These are phyloP conservation scores for Albugo candida DNA, from an alignment of 352 stramenopile genomes.

Conservation along the genomic window DNA sequence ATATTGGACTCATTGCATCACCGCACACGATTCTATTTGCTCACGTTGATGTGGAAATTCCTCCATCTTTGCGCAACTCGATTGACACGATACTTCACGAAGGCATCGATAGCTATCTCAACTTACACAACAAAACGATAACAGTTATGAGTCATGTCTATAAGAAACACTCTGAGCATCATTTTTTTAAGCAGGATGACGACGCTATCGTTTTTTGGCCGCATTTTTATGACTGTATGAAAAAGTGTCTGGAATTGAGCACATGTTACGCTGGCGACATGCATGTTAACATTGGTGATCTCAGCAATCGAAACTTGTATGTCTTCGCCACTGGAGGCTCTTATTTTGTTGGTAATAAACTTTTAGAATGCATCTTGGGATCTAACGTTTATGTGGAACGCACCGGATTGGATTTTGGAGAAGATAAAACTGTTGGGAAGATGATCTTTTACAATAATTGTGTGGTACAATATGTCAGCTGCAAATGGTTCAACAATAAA, in stretches of 20 bases:
- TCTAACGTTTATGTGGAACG: constrained; percentile 38
- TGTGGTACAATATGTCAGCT: constrained; percentile 59
- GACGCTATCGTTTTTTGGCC: constrained; percentile 57
- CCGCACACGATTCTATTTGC: constrained; percentile 48
- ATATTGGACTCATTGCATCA: constrained; percentile 33
- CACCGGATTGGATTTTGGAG: constrained; percentile 44
- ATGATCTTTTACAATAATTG: constrained; percentile 72
- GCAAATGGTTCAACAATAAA: constrained; percentile 75
- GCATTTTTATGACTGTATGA: constrained; percentile 60
- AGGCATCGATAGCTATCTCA: constrained; percentile 49
- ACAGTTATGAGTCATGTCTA: constrained; percentile 61
- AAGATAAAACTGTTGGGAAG: constrained; percentile 65
- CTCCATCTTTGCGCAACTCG: constrained; percentile 23
- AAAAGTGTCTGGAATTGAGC: constrained; percentile 39
- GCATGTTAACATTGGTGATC: constrained; percentile 54
- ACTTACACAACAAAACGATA: constrained; percentile 66
- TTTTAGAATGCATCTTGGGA: constrained; percentile 43
- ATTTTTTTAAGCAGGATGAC: constrained; percentile 59
- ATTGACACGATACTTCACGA: constrained; percentile 36
- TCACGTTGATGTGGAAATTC: constrained; percentile 39
- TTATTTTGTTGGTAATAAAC: constrained; percentile 49
- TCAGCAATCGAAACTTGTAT: constrained; percentile 47
- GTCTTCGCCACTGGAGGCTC: constrained; percentile 56
- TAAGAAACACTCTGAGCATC: constrained; percentile 19
- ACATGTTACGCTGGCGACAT: constrained; percentile 60